These are phyloP conservation scores for Scheffersomyces segobiensis DNA, from an alignment of 1,139 yeast species.

Conservation along the genomic window DNA sequence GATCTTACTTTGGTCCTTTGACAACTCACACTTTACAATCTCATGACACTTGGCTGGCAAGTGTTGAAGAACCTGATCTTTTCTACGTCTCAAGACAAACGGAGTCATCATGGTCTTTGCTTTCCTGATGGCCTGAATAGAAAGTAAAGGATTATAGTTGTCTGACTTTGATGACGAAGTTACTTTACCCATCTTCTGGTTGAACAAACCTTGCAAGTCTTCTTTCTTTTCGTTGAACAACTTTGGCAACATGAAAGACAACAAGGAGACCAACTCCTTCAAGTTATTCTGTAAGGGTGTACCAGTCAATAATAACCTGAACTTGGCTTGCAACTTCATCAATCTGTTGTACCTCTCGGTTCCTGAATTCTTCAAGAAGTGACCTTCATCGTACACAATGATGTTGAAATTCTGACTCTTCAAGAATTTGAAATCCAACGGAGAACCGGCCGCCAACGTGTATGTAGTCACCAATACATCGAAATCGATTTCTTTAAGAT, in stretches of 20 bases:
- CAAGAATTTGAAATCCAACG: conserved; percentile 78
- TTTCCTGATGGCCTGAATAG: conserved; percentile 86
- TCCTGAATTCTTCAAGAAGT: conserved; percentile 85
- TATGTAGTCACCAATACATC: conserved; percentile 96
- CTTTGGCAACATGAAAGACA: conserved; percentile 87
- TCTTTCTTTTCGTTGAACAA: conserved; percentile 80
- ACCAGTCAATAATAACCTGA: conserved; percentile 87
- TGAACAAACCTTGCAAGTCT: conserved; percentile 78
- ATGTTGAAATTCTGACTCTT: conserved; percentile 76
- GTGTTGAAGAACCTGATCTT: conserved; percentile 87
- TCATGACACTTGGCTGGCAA: conserved; percentile 74
- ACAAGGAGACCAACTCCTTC: conserved; percentile 82
- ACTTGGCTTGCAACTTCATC: conserved; percentile 78
- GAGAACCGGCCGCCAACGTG: conserved; percentile 84
- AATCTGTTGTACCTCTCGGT: conserved; percentile 85
- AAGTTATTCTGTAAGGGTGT: conserved; percentile 95
- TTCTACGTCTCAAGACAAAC: conserved; percentile 86
- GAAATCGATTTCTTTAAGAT: conserved; percentile 60
- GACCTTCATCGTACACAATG: conserved; percentile 96
- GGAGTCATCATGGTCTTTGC: conserved; percentile 99
- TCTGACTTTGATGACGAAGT: conserved; percentile 11
- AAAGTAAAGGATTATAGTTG: conserved; percentile 74
- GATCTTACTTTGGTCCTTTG: conserved; percentile 55
- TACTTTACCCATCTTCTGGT: conserved; percentile 72
- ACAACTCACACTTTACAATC: conserved; percentile 65